phyloP scores from a whole-genome alignment of 1,284 basidiomycete species.

The Lentinula novae-zelandiae region DNA sequence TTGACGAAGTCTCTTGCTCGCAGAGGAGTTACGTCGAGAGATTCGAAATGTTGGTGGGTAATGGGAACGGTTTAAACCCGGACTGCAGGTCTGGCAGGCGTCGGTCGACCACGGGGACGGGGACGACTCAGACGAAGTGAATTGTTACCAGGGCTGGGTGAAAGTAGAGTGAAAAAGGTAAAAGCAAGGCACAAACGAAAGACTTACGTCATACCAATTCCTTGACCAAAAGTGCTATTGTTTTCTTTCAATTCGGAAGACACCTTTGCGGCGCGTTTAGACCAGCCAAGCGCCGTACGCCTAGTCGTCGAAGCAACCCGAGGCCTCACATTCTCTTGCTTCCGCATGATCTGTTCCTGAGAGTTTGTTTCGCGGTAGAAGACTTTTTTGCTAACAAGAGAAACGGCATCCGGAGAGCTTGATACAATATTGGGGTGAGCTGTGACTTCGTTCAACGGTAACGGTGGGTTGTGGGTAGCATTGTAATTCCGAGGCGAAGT shows the following conservation, averaged over 20 bases:
- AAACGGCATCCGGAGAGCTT: slow-evolving; percentile 27
- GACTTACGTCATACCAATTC: slow-evolving; percentile 53
- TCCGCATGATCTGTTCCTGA: slow-evolving; percentile 3
- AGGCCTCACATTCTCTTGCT: slow-evolving; percentile 35
- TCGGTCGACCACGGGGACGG: slow-evolving; percentile 53
- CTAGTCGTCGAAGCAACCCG: slow-evolving; percentile 51
- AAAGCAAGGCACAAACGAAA: background rate
- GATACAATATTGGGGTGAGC: slow-evolving; percentile 37
- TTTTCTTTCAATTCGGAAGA: slow-evolving; percentile 56
- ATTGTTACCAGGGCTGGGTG: slow-evolving; percentile 46
- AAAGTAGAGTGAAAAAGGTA: slow-evolving; percentile 3
- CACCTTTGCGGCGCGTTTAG: slow-evolving; percentile 47
- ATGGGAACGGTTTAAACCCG: background rate
- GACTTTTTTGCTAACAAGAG: slow-evolving; percentile 39
- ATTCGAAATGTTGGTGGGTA: background rate
- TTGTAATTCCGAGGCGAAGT: slow-evolving; percentile 25
- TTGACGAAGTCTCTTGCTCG: background rate
- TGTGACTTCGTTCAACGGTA: slow-evolving; percentile 19
- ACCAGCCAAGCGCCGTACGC: slow-evolving; percentile 56
- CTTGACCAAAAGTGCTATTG: slow-evolving; percentile 26
- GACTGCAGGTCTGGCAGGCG: slow-evolving; percentile 32
- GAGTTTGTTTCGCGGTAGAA: slow-evolving; percentile 31
- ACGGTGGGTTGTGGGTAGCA: slow-evolving; percentile 17
- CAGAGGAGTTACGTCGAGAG: background rate
- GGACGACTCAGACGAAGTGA: slow-evolving; percentile 65